phyloP scores from a whole-genome alignment of 306 rosid genomes.

The Quillaja saponaria region DNA sequence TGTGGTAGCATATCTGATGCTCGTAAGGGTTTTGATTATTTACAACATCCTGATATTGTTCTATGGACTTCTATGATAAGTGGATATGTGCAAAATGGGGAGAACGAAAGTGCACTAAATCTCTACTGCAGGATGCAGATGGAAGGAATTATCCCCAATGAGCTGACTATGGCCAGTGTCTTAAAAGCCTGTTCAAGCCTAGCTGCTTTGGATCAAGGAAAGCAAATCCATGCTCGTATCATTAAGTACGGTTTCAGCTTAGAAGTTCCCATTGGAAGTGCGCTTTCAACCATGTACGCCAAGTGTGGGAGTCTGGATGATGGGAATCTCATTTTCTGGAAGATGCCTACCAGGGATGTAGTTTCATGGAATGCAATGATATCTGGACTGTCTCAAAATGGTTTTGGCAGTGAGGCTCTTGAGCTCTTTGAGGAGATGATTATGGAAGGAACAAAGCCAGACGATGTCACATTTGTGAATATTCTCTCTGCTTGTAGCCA shows the following conservation, averaged over 20 bases:
- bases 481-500: slow-evolving; percentile 85
- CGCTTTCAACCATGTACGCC: slow-evolving; percentile 85
- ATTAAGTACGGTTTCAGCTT: slow-evolving; percentile 67
- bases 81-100: slow-evolving; percentile 74
- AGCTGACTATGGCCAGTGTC: slow-evolving; percentile 74
- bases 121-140: slow-evolving; percentile 72
- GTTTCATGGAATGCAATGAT: slow-evolving; percentile 92
- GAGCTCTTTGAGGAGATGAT: slow-evolving; percentile 75
- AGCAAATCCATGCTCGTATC: slow-evolving; percentile 66
- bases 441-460: slow-evolving; percentile 61
- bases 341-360: slow-evolving; percentile 66
- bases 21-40: slow-evolving; percentile 62
- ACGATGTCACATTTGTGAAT: slow-evolving; percentile 67
- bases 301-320: slow-evolving; percentile 80
- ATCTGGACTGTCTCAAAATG: slow-evolving; percentile 85
- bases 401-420: slow-evolving; percentile 66
- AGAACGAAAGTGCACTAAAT: slow-evolving; percentile 66
- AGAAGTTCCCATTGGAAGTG: slow-evolving; percentile 80
- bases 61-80: slow-evolving; percentile 89
- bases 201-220: slow-evolving; percentile 86
- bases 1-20: slow-evolving; percentile 66
- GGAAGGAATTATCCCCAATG: slow-evolving; percentile 65
- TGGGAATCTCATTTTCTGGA: slow-evolving; percentile 58
- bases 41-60: slow-evolving; percentile 71
- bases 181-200: slow-evolving; percentile 78